These are phyloP conservation scores for Maudiozyma saulgeensis DNA, from an alignment of 805 yeast genomes.

Conservation along the genomic window DNA sequence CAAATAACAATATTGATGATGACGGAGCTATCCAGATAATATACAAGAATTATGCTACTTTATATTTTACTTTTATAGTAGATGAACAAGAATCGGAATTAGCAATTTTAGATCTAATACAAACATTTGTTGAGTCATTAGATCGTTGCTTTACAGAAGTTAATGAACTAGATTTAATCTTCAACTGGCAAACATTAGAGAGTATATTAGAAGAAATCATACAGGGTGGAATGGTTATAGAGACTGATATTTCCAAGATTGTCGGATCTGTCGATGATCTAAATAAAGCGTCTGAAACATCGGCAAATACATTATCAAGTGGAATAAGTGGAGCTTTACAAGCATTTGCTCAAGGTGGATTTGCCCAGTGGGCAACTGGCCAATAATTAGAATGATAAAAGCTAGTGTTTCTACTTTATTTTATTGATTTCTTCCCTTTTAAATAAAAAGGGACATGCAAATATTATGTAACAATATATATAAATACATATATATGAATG, in stretches of 20 bases:
- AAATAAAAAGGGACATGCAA: neutral
- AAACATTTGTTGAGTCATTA: constrained; percentile 90
- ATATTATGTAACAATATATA: constrained; percentile 3
- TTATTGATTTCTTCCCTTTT: neutral
- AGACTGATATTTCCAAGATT: constrained; percentile 72
- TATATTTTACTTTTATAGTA: constrained; percentile 91
- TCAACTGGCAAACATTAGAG: constrained; percentile 95
- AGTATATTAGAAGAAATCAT: constrained; percentile 85
- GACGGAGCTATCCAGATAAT: constrained; percentile 79
- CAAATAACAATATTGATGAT: constrained; percentile 17
- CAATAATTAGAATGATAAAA: constrained; percentile 11
- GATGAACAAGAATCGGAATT: constrained; percentile 93
- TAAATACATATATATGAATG: neutral
- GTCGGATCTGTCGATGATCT: constrained; percentile 68
- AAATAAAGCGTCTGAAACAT: constrained; percentile 21
- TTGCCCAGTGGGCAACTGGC: constrained; percentile 29
- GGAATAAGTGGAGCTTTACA: constrained; percentile 25
- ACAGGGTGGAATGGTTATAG: constrained; percentile 97
- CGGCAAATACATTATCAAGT: constrained; percentile 17
- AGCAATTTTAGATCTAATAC: constrained; percentile 88
- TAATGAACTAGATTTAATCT: constrained; percentile 92
- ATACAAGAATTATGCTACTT: constrained; percentile 87
- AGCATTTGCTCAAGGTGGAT: constrained; percentile 28
- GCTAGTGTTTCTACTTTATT: too few species aligned
- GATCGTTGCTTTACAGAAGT: constrained; percentile 91